These are phyloP conservation scores for Acrasis kona DNA, from an alignment of 78 protist species.

Conservation along the genomic window DNA sequence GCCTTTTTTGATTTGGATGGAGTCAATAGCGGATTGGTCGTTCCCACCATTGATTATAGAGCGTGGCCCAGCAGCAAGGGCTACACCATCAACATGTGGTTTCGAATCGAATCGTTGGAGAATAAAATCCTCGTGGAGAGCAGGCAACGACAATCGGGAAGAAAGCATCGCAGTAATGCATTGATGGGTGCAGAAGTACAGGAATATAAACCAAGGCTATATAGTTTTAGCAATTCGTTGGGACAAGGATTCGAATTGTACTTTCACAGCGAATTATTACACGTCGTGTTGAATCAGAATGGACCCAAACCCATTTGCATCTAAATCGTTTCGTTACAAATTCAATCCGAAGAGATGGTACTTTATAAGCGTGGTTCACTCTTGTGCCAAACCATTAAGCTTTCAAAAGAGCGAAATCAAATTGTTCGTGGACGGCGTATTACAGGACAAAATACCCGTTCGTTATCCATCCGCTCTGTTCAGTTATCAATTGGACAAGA, in stretches of 20 bases:
- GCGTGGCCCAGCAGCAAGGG: constrained; percentile 14
- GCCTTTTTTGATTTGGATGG: constrained; percentile 31
- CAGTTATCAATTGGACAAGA: constrained; percentile 2
- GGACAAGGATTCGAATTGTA: constrained; percentile 16
- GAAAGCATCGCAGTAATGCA: too few species aligned
- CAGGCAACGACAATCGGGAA: too few species aligned
- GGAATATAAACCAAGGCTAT: constrained; percentile 20
- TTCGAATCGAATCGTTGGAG: constrained; percentile 14
- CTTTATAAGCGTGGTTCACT: constrained; percentile 7
- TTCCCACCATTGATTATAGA: neutral
- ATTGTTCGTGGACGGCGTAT: constrained; percentile 15
- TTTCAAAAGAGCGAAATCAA: constrained; percentile 6
- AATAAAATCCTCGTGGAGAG: neutral
- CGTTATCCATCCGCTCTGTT: constrained; percentile 20
- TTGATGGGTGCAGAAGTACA: too few species aligned
- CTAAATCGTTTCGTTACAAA: neutral
- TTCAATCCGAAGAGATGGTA: constrained; percentile 10
- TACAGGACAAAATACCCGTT: constrained; percentile 11
- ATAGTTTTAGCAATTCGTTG: neutral
- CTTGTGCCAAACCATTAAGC: neutral
- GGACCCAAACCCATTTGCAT: neutral
- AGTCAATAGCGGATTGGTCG: neutral
- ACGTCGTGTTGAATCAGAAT: neutral
- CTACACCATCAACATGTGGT: constrained; percentile 21
- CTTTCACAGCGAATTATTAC: constrained; percentile 1